phyloP scores from a whole-genome alignment of 2,329 filamentous ascomycete genomes.

The Fusarium haematococcum region DNA sequence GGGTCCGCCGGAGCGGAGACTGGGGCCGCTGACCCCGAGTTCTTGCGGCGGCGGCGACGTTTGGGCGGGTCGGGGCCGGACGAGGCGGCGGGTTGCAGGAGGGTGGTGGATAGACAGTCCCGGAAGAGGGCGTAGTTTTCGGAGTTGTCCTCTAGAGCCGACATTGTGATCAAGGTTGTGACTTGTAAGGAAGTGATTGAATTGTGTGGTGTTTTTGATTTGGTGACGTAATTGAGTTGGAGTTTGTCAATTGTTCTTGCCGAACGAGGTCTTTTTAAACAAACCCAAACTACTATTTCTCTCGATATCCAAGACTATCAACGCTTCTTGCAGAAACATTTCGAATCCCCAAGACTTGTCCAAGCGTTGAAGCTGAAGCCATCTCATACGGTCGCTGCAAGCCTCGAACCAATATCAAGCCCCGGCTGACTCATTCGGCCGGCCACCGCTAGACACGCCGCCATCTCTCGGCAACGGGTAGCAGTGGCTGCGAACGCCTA shows the following conservation, averaged over 20 bases:
- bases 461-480: neutral
- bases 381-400: slow-evolving; percentile 1
- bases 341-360: slow-evolving; percentile 26
- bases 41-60: slow-evolving; percentile 54
- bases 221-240: slow-evolving; percentile 36
- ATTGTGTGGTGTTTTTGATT: neutral
- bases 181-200: neutral
- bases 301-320: neutral
- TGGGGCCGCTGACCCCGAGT: slow-evolving; percentile 16
- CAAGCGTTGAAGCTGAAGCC: slow-evolving; percentile 6
- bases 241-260: neutral
- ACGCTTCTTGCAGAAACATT: slow-evolving; percentile 2
- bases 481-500: neutral
- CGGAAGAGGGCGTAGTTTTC: slow-evolving; percentile 70
- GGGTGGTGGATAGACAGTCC: slow-evolving; percentile 77
- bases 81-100: slow-evolving; percentile 71
- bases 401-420: neutral
- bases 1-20: slow-evolving; percentile 24
- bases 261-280: neutral
- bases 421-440: slow-evolving; percentile 38
- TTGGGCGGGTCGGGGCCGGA: slow-evolving; percentile 56
- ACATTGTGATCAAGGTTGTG: slow-evolving; percentile 23
- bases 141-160: slow-evolving; percentile 35
- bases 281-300: neutral
- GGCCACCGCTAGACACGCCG: slow-evolving; percentile 7